Evolutionary conservation across 1,284 basidiomycete genomes (phyloP), one percentile per base, ranked within the genome.

Genomic region (Leccinum angustisporum): DNA sequence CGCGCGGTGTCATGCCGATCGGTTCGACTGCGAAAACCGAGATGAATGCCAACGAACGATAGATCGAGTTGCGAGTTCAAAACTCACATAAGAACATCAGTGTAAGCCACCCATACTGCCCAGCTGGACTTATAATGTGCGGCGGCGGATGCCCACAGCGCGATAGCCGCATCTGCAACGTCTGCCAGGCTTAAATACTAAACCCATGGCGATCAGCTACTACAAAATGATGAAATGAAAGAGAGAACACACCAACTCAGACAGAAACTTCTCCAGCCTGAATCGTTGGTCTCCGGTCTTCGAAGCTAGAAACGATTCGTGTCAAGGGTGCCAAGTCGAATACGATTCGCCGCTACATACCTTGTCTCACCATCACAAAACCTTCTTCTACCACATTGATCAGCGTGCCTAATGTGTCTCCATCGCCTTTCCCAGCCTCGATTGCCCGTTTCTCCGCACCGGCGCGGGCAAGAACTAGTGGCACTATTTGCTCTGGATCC

Each of bases 231-330:
- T 31, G 46, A 8, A 61, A 36, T 50, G 16, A 55, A 51, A 58
- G 27, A 59, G 18, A 30, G 6, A 21, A 80, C 89, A 66, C 71
- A 95, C 94, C 61, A 92, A 78, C 55, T 85, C 81, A 36, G 87
- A 80, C 18, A 94, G 79, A 71, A 87, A 93, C 68, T 91, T 94
- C 72, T 97, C 95, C 38, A 97, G 75, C 43, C 90, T 83, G 58
- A 92, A 78, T 30, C 86, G 79, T 21, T 79, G 72, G 66, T 86
- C 85, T 7, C 85, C 83, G 5, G 72, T 64, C 56, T 79, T 79
- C 1, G 80, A 81, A 36, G 78, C 83, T 85, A 65, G 51, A 60
- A 48, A 13, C 0, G 11, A 50, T 40, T 55, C 34, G 11, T 38
- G 9, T 69, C 52, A 62, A 21, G 11, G 21, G 1, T 14, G 11